Evolutionary conservation across 2,329 filamentous ascomycete genomes (phyloP).

Genomic region (Aspergillus fijiensis): DNA sequence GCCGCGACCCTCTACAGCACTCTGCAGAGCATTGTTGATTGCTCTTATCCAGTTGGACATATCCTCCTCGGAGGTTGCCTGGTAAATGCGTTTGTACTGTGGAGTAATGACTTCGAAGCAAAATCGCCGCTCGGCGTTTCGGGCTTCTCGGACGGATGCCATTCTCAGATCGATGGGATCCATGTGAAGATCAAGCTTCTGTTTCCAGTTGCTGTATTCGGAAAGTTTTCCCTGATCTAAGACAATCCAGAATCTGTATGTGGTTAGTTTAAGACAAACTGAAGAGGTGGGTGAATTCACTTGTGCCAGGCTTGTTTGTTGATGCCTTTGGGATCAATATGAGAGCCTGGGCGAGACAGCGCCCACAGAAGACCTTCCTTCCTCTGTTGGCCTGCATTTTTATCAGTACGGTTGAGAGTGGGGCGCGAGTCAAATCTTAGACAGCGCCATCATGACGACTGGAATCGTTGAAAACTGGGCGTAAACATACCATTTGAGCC

Average conservation of each 20-base stretch:
- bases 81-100: constrained; percentile 92
- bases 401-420: constrained; percentile 43
- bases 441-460: background rate
- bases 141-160: constrained; percentile 92
- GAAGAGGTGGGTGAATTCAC: constrained; percentile 52
- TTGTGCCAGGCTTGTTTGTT: constrained; percentile 99
- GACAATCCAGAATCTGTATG: constrained; percentile 91
- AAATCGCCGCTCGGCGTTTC: constrained; percentile 90
- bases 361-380: constrained; percentile 97
- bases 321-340: constrained; percentile 90
- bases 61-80: constrained; percentile 95
- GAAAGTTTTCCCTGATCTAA: constrained; percentile 94
- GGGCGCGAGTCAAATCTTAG: background rate
- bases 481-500: constrained; percentile 22
- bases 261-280: background rate
- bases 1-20: constrained; percentile 82
- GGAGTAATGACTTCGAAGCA: constrained; percentile 99
- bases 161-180: constrained; percentile 96
- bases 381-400: constrained; percentile 64
- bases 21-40: constrained; percentile 96
- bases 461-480: background rate
- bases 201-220: constrained; percentile 99
- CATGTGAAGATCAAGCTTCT: constrained; percentile 93
- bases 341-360: constrained; percentile 84
- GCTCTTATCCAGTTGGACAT: constrained; percentile 96